phyloP scores from a whole-genome alignment of 2,329 filamentous ascomycete genomes.

The Penicillium palitans region DNA sequence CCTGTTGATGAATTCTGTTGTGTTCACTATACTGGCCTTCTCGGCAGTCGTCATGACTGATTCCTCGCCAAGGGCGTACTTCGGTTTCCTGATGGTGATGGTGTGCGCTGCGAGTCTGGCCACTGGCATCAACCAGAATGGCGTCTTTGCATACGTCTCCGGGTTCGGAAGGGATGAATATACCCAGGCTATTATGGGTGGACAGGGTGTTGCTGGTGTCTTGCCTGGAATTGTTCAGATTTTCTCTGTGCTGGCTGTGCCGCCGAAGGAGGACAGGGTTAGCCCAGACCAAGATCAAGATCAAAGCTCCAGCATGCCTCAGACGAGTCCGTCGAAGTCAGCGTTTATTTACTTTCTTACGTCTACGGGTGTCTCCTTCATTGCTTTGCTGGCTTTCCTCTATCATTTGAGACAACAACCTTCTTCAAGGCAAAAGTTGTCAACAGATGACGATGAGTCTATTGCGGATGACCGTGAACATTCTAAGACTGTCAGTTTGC shows the following conservation, averaged over 20 bases:
- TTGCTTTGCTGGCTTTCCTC: conserved; percentile 71
- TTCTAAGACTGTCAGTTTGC: conserved; percentile 58
- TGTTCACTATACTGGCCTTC: conserved; percentile 75
- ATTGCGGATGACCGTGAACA: conserved; percentile 17
- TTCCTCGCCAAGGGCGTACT: conserved; percentile 66
- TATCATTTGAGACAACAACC: conserved; percentile 62
- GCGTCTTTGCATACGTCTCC: conserved; percentile 85
- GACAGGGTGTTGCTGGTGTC: conserved; percentile 89
- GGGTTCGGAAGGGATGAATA: conserved; percentile 85
- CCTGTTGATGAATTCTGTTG: conserved; percentile 71
- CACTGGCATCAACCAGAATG: conserved; percentile 87
- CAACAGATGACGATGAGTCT: conserved; percentile 18
- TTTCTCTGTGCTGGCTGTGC: conserved; percentile 70
- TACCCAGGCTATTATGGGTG: conserved; percentile 93
- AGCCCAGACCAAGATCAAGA: conserved; percentile 28
- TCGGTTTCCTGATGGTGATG: conserved; percentile 78
- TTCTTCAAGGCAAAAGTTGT: conserved; percentile 2
- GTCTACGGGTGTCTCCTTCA: conserved; percentile 71
- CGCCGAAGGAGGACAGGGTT: conserved; percentile 43
- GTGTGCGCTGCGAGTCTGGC: conserved; percentile 77
- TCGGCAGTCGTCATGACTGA: conserved; percentile 71
- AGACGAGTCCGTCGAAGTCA: conserved; percentile 61
- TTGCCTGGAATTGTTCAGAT: conserved; percentile 87
- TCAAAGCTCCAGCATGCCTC: conserved; percentile 33
- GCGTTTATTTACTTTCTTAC: conserved; percentile 92